Percentiles rank a stretch among this genome's conserved stretches.
phyloP scores from a whole-genome alignment of 1,284 basidiomycete species.

The Naganishia sp. region DNA sequence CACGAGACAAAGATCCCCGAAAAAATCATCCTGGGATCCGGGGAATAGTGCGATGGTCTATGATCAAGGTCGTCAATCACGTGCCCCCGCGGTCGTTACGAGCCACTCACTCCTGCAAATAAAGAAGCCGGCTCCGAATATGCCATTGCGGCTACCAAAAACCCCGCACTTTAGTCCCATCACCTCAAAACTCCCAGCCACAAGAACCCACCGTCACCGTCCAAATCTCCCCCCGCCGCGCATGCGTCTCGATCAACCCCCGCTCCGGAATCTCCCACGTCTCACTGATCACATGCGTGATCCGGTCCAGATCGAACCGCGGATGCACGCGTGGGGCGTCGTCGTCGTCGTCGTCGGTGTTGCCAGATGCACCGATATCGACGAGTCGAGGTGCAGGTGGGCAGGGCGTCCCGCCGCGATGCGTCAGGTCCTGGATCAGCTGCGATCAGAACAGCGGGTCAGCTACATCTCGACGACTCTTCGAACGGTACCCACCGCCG shows the following conservation, averaged over 20 bases:
- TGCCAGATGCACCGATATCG: neutral
- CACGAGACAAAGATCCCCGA: slow-evolving; percentile 72
- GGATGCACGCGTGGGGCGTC: neutral
- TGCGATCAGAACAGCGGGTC: neutral
- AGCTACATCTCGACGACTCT: neutral
- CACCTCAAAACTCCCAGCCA: too few species aligned
- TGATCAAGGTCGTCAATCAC: neutral
- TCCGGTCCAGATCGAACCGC: slow-evolving; percentile 37
- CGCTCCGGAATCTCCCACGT: slow-evolving; percentile 62
- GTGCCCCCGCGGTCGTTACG: neutral
- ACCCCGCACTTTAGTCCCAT: neutral
- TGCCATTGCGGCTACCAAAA: slow-evolving; percentile 64
- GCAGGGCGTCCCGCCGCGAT: neutral
- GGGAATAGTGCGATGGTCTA: slow-evolving; percentile 64
- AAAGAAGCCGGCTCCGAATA: slow-evolving; percentile 60
- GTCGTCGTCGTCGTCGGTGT: neutral
- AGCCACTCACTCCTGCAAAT: slow-evolving; percentile 50
- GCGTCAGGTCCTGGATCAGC: slow-evolving; percentile 16
- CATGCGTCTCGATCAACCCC: slow-evolving; percentile 49
- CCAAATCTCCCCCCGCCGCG: slow-evolving; percentile 57
- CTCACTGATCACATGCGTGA: slow-evolving; percentile 58
- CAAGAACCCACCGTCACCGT: slow-evolving; percentile 8
- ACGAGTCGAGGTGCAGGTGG: slow-evolving; percentile 1
- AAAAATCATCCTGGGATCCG: slow-evolving; percentile 74
- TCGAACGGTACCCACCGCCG: slow-evolving; percentile 8